Evolutionary conservation across 148 eudicot genomes (phyloP).

Genomic region (Dysphania ambrosioides): DNA sequence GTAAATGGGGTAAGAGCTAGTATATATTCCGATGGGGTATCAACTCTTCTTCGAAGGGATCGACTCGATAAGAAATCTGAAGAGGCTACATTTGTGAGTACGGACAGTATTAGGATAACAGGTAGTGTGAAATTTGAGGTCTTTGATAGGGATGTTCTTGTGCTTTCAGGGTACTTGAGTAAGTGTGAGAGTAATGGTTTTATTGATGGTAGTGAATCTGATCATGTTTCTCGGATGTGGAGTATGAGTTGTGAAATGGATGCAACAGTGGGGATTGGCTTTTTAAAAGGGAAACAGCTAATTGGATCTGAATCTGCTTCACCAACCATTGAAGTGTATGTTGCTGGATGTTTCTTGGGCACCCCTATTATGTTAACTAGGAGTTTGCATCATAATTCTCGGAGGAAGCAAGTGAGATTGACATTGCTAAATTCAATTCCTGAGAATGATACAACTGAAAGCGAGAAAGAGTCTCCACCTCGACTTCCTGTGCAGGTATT

Average conservation of each 20-base stretch:
- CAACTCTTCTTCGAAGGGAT: conserved; percentile 58
- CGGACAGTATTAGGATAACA: conserved; percentile 56
- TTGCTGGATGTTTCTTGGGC: conserved; percentile 65
- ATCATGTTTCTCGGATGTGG: conserved; percentile 45
- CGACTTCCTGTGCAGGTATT: conserved; percentile 52
- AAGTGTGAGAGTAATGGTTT: conserved; percentile 40
- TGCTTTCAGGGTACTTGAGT: conserved; percentile 58
- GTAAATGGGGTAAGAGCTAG: conserved; percentile 61
- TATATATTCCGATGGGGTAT: conserved; percentile 51
- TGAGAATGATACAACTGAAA: conserved; percentile 43
- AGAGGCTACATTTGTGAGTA: conserved; percentile 70
- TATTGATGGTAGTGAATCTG: conserved; percentile 33
- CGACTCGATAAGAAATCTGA: conserved; percentile 69
- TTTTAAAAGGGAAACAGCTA: conserved; percentile 51
- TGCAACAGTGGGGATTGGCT: conserved; percentile 38
- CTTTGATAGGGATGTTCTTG: conserved; percentile 43
- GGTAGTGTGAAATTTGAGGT: conserved; percentile 76
- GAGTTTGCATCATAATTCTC: conserved; percentile 44
- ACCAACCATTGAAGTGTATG: conserved; percentile 66
- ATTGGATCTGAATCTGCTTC: conserved; percentile 30
- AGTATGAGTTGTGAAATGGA: conserved; percentile 54
- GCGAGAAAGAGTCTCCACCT: conserved; percentile 35
- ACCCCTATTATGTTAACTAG: conserved; percentile 61
- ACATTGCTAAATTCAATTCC: conserved; percentile 56
- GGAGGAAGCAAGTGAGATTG: conserved; percentile 43